Evolutionary conservation across 805 yeast genomes (phyloP).

Genomic region (Cyberlindnera euphorbiae): DNA sequence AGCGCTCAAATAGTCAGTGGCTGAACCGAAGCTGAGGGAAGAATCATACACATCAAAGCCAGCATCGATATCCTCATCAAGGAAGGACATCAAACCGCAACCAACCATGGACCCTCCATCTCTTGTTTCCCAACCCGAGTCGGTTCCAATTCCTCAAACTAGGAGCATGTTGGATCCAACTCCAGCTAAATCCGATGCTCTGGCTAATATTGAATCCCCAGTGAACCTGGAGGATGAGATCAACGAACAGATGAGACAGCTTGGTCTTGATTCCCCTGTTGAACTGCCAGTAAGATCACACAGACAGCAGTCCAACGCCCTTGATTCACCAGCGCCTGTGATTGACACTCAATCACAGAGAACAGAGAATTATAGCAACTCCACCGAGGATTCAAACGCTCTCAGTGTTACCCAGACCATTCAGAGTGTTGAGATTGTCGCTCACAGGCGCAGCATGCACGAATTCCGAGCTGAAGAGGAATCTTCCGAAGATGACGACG

Average conservation of each 20-base stretch:
- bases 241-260: constrained; percentile 8
- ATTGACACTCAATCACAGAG: too few species aligned
- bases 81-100: background rate
- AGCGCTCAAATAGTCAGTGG: background rate
- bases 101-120: background rate
- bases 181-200: background rate
- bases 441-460: constrained; percentile 26
- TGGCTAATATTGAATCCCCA: constrained; percentile 1
- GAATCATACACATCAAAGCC: background rate
- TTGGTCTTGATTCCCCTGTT: constrained; percentile 6
- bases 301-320: too few species aligned
- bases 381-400: background rate
- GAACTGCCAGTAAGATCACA: too few species aligned
- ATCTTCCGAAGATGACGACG: constrained; percentile 13
- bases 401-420: constrained; percentile 11
- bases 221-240: constrained; percentile 6
- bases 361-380: too few species aligned
- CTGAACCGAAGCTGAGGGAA: too few species aligned
- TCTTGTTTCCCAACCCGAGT: too few species aligned
- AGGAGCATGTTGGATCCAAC: background rate
- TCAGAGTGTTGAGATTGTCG: constrained; percentile 28
- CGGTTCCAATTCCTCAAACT: too few species aligned
- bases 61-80: background rate
- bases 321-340: too few species aligned
- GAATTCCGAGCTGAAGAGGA: constrained; percentile 18